Percentiles rank a stretch among this genome's conserved stretches.
These are phyloP conservation scores for Irpex lacteus DNA, from an alignment of 1,284 basidiomycete species.

Conservation along the genomic window DNA sequence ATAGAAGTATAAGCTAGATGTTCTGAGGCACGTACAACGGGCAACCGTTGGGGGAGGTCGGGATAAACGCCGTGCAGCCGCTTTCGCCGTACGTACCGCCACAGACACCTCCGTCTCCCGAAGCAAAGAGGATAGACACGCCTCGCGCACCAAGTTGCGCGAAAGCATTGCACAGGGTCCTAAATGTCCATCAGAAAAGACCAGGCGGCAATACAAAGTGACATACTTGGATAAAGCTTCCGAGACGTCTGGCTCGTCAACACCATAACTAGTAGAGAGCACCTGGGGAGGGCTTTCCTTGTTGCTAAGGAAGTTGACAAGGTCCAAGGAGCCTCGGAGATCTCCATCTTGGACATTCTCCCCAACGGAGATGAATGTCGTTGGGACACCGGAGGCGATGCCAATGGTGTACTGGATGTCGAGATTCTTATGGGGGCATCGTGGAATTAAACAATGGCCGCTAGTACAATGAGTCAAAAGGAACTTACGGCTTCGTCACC, in stretches of 20 bases:
- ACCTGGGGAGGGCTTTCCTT: slow-evolving; percentile 42
- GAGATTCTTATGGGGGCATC: slow-evolving; percentile 34
- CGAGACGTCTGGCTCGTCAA: slow-evolving; percentile 22
- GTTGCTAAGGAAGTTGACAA: slow-evolving; percentile 27
- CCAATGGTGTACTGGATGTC: slow-evolving; percentile 67
- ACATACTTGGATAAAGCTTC: slow-evolving; percentile 50
- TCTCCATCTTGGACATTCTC: slow-evolving; percentile 21
- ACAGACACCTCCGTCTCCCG: slow-evolving; percentile 60
- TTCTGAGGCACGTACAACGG: slow-evolving; percentile 14
- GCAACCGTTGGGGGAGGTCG: slow-evolving; percentile 64
- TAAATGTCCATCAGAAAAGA: slow-evolving; percentile 2
- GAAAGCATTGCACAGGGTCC: slow-evolving; percentile 51
- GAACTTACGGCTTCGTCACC: slow-evolving; percentile 44
- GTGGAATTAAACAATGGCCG: no score
- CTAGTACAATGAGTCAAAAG: slow-evolving; percentile 9
- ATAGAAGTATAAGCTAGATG: not conserved
- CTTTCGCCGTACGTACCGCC: slow-evolving; percentile 49
- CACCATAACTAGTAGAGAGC: slow-evolving; percentile 41
- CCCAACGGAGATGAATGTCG: slow-evolving; percentile 46
- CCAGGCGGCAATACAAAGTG: no score
- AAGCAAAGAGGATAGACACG: slow-evolving; percentile 62
- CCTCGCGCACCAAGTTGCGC: slow-evolving; percentile 62
- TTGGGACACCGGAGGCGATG: slow-evolving; percentile 31
- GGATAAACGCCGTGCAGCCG: slow-evolving; percentile 52
- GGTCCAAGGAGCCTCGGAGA: slow-evolving; percentile 23